Evolutionary conservation across 2,329 filamentous ascomycete species (phyloP), one percentile per base, ranked within the genome.

Genomic region (Fusarium staphyleae): DNA sequence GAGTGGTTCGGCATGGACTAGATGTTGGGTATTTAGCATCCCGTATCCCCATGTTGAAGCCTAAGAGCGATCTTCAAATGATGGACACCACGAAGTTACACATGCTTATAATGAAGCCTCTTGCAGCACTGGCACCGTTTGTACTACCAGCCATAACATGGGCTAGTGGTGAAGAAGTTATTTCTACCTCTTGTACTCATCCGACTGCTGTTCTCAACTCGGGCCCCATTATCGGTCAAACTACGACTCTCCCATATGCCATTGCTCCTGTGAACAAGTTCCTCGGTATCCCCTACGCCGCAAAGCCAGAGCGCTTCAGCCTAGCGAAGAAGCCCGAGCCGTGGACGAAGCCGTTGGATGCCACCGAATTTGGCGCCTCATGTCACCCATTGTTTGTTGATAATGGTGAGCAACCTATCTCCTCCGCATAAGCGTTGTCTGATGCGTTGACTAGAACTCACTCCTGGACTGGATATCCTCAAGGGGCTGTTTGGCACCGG

Each of bases 261-360:
- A 30, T 53, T 13, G 48, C 48, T 0, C 56, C 57, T 1, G 57
- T 66, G 2, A 58, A 62, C 28, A 63, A 61, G 41, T 66, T 62
- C 19, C 43, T 69, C 0, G 62, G 60, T 4, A 60, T 69, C 16
- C 64, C 62, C 0, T 68, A 64, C 24, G 59, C 64, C 0, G 52
- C 51, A 0, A 48, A 44, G 6, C 60, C 65, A 1, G 32, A 61
- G 10, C 53, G 64, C 1, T 68, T 67, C 28, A 33, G 44, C 2
- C 59, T 58, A 1, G 43, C 61, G 0, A 29, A 24, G 29, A 52
- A 50, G 10, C 44, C 61, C 7, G n/a, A 33, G 14, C 32, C 43
- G 28, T 69, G 67, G 63, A 61, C 15, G 3, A 12, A 11, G n/a
- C 44, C 50, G 0, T 48, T 34, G 14, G 48, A 62, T 18, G 33